Conservation (phyloP, 2,329 filamentous ascomycete species). For the Xylaria digitata region DNA sequence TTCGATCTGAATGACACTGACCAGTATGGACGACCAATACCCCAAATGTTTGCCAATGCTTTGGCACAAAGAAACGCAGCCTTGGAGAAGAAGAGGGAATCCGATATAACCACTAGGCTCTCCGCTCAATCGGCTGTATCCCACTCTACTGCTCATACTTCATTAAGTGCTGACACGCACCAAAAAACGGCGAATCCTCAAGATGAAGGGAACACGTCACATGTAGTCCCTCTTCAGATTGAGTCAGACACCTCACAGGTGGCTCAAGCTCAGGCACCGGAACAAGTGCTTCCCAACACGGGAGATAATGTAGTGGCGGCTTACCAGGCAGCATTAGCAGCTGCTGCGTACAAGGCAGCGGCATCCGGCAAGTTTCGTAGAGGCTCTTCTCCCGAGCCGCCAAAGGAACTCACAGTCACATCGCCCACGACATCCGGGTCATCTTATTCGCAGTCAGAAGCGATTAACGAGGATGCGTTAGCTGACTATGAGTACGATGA, state of each 20-base stretch:
- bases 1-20: conserved; percentile 77
- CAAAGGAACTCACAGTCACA: conserved; percentile 51
- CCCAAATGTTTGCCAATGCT: conserved; percentile 67
- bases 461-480: conserved; percentile 39
- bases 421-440: conserved; percentile 52
- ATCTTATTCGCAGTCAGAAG: conserved; percentile 42
- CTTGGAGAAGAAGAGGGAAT: conserved; percentile 57
- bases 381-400: conserved; percentile 59
- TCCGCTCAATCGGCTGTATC: conserved; percentile 58
- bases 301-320: conserved; percentile 59
- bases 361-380: conserved; percentile 80
- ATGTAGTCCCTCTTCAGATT: conserved; percentile 33
- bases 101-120: conserved; percentile 58
- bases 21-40: conserved; percentile 69
- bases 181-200: conserved; percentile 37
- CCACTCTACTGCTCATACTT: conserved; percentile 66
- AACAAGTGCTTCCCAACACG: conserved; percentile 31
- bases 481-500: conserved; percentile 69
- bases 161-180: conserved; percentile 54
- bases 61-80: conserved; percentile 58
- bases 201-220: conserved; percentile 28
- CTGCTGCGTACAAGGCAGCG: conserved; percentile 81
- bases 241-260: conserved; percentile 22
- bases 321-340: conserved; percentile 86
- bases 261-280: conserved; percentile 38